Percentiles rank a stretch among this genome's conserved stretches.
phyloP scores from a whole-genome alignment of 495 filamentous ascomycete species.

The Aspergillus baeticus region DNA sequence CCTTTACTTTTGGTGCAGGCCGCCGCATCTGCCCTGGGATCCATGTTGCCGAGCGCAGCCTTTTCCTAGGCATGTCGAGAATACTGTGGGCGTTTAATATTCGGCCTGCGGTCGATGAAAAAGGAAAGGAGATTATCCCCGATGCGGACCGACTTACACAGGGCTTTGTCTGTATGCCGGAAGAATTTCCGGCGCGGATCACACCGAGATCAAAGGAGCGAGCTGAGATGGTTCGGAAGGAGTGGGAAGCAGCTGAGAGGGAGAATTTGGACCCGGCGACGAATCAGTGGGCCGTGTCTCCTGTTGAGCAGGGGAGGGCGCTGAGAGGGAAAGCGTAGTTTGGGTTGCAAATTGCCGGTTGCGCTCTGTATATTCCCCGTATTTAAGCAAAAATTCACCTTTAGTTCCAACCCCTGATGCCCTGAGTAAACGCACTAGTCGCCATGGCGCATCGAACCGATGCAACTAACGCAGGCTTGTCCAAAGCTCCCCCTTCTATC shows the following conservation, averaged over 20 bases:
- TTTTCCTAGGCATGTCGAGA: slow-evolving; percentile 51
- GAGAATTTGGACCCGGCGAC: slow-evolving; percentile 19
- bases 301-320: too few relatives aligned
- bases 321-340: too few relatives aligned
- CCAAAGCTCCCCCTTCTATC: too few relatives aligned
- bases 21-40: slow-evolving; percentile 33
- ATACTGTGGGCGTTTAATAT: slow-evolving; percentile 55
- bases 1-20: slow-evolving; percentile 30
- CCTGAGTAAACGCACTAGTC: too few relatives aligned
- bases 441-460: too few relatives aligned
- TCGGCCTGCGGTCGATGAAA: slow-evolving; percentile 11
- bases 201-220: slow-evolving; percentile 25
- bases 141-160: slow-evolving; percentile 28
- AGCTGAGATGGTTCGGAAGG: slow-evolving; percentile 31
- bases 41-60: slow-evolving; percentile 33
- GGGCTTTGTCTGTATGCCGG: slow-evolving; percentile 42
- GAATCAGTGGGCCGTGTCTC: slow-evolving; percentile 16
- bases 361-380: too few relatives aligned
- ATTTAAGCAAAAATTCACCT: too few relatives aligned
- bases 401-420: too few relatives aligned
- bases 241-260: slow-evolving; percentile 24
- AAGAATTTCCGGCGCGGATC: slow-evolving; percentile 31
- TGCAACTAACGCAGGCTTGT: too few relatives aligned
- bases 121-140: slow-evolving; percentile 17
- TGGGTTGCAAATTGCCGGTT: too few relatives aligned